These are phyloP conservation scores for Boletus pseudopeckii DNA, from an alignment of 768 basidiomycete genomes.

Conservation along the genomic window DNA sequence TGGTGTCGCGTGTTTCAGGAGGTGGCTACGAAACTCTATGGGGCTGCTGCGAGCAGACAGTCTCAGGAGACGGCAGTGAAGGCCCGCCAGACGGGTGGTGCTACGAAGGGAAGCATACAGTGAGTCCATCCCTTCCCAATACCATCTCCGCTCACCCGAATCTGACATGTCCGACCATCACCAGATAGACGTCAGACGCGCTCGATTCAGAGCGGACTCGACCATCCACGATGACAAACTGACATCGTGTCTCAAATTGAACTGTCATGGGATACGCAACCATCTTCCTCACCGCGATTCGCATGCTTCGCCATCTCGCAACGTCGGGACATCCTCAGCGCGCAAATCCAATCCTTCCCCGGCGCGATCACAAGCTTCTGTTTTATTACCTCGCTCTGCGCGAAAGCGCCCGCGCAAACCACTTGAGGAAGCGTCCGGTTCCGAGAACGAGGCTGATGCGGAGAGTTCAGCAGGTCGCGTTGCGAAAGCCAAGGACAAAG, in stretches of 20 bases:
- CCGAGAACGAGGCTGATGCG: conserved; percentile 17
- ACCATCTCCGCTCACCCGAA: background rate
- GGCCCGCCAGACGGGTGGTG: conserved; percentile 87
- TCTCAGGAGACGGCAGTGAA: conserved; percentile 75
- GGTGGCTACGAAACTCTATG: conserved; percentile 53
- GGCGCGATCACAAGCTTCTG: conserved; percentile 17
- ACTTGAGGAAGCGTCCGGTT: conserved; percentile 16
- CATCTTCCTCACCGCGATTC: conserved; percentile 9
- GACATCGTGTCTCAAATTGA: conserved; percentile 50
- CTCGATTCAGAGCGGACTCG: conserved; percentile 76
- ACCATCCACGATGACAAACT: conserved; percentile 64
- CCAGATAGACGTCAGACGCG: conserved; percentile 71
- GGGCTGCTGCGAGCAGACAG: conserved; percentile 70
- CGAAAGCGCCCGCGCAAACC: conserved; percentile 28
- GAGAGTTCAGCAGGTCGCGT: conserved; percentile 6
- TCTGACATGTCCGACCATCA: background rate
- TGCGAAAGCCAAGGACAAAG: conserved; percentile 9
- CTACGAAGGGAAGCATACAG: conserved; percentile 79
- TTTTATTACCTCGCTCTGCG: conserved; percentile 4
- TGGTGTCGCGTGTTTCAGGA: conserved; percentile 57
- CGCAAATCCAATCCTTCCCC: conserved; percentile 27
- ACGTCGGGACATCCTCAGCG: conserved; percentile 6
- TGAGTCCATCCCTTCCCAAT: conserved; percentile 13
- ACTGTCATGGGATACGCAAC: conserved; percentile 47
- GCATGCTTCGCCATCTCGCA: conserved; percentile 3